Percentiles rank a stretch among this genome's conserved stretches.
Evolutionary conservation across 1,284 basidiomycete genomes (phyloP).

Genomic region (Ustilago tritici): DNA sequence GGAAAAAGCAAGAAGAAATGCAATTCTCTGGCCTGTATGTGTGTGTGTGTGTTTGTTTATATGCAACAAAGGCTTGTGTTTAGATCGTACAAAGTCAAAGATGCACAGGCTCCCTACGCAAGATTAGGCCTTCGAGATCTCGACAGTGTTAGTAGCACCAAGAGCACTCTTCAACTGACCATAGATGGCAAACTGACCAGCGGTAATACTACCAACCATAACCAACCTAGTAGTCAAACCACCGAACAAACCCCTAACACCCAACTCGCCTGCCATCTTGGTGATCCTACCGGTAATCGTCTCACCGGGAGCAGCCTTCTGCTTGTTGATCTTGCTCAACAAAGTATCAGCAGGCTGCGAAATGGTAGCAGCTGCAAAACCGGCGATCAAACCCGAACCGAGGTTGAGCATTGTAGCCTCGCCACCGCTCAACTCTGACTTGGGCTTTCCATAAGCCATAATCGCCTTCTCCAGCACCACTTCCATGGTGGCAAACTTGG

Average conservation of each 20-base stretch:
- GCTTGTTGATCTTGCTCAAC: slow-evolving; percentile 75
- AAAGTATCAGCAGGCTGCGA: slow-evolving; percentile 69
- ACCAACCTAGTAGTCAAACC: slow-evolving; percentile 71
- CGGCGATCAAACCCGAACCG: slow-evolving; percentile 68
- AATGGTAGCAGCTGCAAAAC: slow-evolving; percentile 69
- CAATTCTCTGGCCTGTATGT: too few relatives aligned
- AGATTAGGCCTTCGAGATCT: slow-evolving; percentile 61
- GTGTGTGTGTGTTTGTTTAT: too few relatives aligned
- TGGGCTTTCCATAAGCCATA: slow-evolving; percentile 72
- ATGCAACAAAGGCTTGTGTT: too few relatives aligned
- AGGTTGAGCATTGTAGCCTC: slow-evolving; percentile 66
- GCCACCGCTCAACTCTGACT: slow-evolving; percentile 70
- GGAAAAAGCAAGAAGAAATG: too few relatives aligned
- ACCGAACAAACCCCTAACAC: slow-evolving; percentile 73
- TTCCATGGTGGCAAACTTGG: slow-evolving; percentile 72
- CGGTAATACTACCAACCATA: slow-evolving; percentile 73
- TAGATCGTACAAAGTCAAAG: too few relatives aligned
- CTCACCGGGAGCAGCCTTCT: slow-evolving; percentile 74
- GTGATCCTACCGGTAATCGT: slow-evolving; percentile 72
- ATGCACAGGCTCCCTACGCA: too few relatives aligned
- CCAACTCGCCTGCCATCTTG: slow-evolving; percentile 72
- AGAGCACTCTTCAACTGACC: slow-evolving; percentile 72
- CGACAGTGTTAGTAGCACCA: slow-evolving; percentile 71
- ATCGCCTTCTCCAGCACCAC: slow-evolving; percentile 72
- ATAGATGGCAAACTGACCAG: slow-evolving; percentile 72